Evolutionary conservation across 805 yeast species (phyloP).

Genomic region (Yarrowia sp.): DNA sequence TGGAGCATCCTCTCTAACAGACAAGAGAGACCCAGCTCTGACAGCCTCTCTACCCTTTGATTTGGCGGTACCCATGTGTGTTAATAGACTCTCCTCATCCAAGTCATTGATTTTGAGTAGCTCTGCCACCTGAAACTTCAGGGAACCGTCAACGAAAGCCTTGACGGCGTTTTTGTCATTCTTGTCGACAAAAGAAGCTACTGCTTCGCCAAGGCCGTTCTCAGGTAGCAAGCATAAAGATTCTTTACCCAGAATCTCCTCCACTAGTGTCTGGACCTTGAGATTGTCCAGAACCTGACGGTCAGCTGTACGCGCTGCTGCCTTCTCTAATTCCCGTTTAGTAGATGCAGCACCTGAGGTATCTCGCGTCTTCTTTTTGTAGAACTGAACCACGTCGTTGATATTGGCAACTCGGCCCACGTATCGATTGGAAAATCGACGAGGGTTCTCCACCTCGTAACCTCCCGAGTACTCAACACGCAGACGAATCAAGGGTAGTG

Average conservation of each 20-base stretch:
- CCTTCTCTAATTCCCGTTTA: not conserved
- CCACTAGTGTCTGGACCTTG: slow-evolving; percentile 60
- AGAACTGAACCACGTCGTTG: slow-evolving; percentile 76
- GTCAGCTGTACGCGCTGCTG: slow-evolving; percentile 24
- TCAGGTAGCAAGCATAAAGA: slow-evolving; percentile 70
- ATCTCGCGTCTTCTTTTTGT: slow-evolving; percentile 45
- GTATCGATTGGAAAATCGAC: slow-evolving; percentile 84
- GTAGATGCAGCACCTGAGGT: not conserved
- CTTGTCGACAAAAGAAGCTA: slow-evolving; percentile 68
- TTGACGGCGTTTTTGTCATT: slow-evolving; percentile 75
- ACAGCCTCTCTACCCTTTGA: not conserved
- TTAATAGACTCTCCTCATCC: not conserved
- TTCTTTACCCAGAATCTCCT: slow-evolving; percentile 58
- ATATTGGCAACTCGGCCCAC: slow-evolving; percentile 88
- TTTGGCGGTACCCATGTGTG: not conserved
- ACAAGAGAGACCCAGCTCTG: not conserved
- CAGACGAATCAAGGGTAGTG: slow-evolving; percentile 76
- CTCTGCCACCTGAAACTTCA: slow-evolving; percentile 32
- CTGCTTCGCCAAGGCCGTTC: slow-evolving; percentile 67
- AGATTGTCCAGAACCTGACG: slow-evolving; percentile 42
- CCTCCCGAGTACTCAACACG: slow-evolving; percentile 89
- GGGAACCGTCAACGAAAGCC: slow-evolving; percentile 39
- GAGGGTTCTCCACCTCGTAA: slow-evolving; percentile 85
- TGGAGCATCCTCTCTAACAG: not conserved
- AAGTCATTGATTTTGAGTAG: slow-evolving; percentile 28